Conservation (phyloP, 805 yeast genomes). For the Sugiyamaella americana region DNA sequence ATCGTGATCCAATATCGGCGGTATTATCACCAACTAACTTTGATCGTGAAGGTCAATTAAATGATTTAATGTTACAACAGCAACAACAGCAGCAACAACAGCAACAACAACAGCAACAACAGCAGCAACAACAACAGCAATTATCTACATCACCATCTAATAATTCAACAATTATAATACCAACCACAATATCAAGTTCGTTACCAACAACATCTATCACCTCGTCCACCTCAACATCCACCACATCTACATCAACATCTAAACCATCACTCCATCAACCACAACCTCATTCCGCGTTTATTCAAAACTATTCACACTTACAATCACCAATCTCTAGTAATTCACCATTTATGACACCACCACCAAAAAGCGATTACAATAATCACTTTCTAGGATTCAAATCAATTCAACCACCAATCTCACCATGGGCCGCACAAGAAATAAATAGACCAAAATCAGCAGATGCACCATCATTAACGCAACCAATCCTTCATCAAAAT, state of each 20-base stretch:
- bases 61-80: neutral
- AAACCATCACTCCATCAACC: slow-evolving; percentile 2
- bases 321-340: neutral
- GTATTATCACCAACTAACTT: slow-evolving; percentile 21
- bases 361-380: slow-evolving; percentile 21
- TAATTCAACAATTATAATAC: slow-evolving; percentile 2
- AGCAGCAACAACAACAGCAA: neutral
- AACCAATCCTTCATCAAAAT: neutral
- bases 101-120: slow-evolving; percentile 6
- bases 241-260: too few relatives aligned
- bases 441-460: slow-evolving; percentile 27
- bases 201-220: too few relatives aligned
- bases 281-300: slow-evolving; percentile 1
- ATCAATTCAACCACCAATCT: slow-evolving; percentile 17
- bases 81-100: slow-evolving; percentile 5
- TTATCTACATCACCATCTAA: neutral
- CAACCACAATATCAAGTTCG: slow-evolving; percentile 1
- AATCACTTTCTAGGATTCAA: slow-evolving; percentile 17
- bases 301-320: neutral
- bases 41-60: slow-evolving; percentile 8
- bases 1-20: slow-evolving; percentile 21
- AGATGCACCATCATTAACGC: slow-evolving; percentile 2
- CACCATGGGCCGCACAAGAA: slow-evolving; percentile 24
- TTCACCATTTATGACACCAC: slow-evolving; percentile 17
- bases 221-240: too few relatives aligned